A percentile compares a stretch with the other conserved stretches of the same genome.
Evolutionary conservation across 306 rosid genomes (phyloP).

Genomic region (Albizia julibrissin): DNA sequence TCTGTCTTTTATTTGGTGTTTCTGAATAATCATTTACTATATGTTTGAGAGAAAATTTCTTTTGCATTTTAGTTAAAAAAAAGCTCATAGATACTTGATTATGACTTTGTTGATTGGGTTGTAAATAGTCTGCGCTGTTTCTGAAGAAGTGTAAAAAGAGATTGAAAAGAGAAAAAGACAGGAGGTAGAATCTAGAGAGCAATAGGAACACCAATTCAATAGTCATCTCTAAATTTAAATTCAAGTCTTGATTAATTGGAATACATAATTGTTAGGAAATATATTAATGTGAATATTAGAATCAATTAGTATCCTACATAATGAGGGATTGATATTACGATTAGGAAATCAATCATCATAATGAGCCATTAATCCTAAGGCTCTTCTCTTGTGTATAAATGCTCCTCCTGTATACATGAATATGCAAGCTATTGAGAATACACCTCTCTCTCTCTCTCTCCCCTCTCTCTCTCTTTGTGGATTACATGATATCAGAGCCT

Average conservation of each 20-base stretch:
- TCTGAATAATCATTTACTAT: neutral
- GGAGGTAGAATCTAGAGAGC: neutral
- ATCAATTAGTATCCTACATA: no score
- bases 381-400: no score
- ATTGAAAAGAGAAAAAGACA: neutral
- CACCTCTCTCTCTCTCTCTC: no score
- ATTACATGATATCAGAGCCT: no score
- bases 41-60: neutral
- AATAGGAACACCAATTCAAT: neutral
- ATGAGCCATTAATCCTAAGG: no score
- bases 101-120: neutral
- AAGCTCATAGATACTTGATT: neutral
- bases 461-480: no score
- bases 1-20: neutral
- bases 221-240: neutral
- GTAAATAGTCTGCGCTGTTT: neutral
- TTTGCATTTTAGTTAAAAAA: neutral
- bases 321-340: no score
- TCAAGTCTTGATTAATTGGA: neutral
- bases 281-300: no score
- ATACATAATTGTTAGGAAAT: no score
- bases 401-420: no score
- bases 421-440: no score
- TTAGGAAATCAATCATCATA: no score
- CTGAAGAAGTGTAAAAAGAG: neutral